Base-by-base conservation (phyloP, 225 moss, liverwort and hornwort genomes). In the Straminergon stramineum region DNA sequence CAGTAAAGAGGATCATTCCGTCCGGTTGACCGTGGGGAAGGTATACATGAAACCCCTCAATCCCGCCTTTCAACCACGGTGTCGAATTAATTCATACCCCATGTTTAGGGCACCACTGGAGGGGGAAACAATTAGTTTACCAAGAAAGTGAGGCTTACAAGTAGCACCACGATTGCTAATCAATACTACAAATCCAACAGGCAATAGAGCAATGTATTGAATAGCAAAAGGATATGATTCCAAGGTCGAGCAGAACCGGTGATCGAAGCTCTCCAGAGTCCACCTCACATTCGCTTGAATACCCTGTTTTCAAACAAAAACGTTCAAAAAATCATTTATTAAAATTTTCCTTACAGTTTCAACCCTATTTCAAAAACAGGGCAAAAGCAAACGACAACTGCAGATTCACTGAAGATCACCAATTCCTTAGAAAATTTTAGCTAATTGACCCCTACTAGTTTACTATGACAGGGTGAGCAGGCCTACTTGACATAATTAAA, bases 151-250 rank as follows among this genome's bases (percentile, higher is more conserved):
- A 55, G 43, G 27, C 26, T 57, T 53, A 51, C 37, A 45, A 62
- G 43, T 15, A 73, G 65, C 6, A 80, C 18, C 62, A 62, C 39
- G 61, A 39, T 39, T 53, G 30, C 35, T 37, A 30, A 56, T 52
- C 37, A 63, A 30, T 65, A 56, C 75, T 26, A 55, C 6, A 87
- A 75, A 71, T 15, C 19, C 22, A 45, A 41, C 57, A 82, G 57
- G n/a, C 7, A 39, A 57, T 27, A 43, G 55, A 60, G 51, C 19
- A 57, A 77, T 26, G 45, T 15, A 78, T 32, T 64, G 43, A 86
- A 60, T 55, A 55, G 90, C 55, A 55, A 34, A 92, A 95, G 96
- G 98, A 98, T 98, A 98, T 97, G 96, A 99, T 88, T 95, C 96
- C 86, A 99, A 87, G 76, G 95, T 92, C 52, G 94, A 90, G 89